Base-by-base conservation (phyloP, 495 filamentous ascomycete genomes). In the Penicillium bovifimosum region DNA sequence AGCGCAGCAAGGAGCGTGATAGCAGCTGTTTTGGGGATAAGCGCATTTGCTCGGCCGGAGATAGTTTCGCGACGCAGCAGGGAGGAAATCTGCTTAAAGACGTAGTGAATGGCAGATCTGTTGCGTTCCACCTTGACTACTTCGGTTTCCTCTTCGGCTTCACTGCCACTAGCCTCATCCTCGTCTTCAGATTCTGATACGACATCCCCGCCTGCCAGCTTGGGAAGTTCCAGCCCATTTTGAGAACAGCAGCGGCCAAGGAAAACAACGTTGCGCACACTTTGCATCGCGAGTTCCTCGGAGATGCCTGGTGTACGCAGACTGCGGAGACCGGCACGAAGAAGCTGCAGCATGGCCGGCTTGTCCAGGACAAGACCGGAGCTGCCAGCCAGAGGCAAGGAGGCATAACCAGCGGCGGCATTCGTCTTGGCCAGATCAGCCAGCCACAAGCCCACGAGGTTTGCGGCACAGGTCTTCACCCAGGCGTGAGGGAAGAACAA, bases 61-160 rank as follows among this genome's bases (percentile, higher is more conserved):
- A 80, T 61, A 13, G 83, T 77, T 59, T 96, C 93, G 31, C 84
- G 82, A 26, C 95, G 83, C 31, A 97, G 74, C 42, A 96, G 81
- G 52, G 78, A 80, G 0, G 87, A 84, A 4, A 91, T 77, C 66
- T 88, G 85, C 44, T 75, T 75, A 56, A 95, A 84, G 49, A 98
- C 76, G 63, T 86, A 89, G 40, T 77, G 72, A 33, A 95, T 72
- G n/a, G 80, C 83, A 6, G 77, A 66, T 41, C 69, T 72, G 9
- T 58, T 56, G 8, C 54, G 34, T n/a, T 24, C 45, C 20, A 41
- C 42, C 16, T 11, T 38, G 41, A 49, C 66, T 29, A 40, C 65
- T 18, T 67, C 56, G 26, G 68, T 62, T 17, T 72, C 66, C 2
- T 70, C 68, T 24, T 70, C 34, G 16, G 35, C 52, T 14, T 45